phyloP scores from a whole-genome alignment of 2,329 filamentous ascomycete species.

The Tolypocladium guangdongense region DNA sequence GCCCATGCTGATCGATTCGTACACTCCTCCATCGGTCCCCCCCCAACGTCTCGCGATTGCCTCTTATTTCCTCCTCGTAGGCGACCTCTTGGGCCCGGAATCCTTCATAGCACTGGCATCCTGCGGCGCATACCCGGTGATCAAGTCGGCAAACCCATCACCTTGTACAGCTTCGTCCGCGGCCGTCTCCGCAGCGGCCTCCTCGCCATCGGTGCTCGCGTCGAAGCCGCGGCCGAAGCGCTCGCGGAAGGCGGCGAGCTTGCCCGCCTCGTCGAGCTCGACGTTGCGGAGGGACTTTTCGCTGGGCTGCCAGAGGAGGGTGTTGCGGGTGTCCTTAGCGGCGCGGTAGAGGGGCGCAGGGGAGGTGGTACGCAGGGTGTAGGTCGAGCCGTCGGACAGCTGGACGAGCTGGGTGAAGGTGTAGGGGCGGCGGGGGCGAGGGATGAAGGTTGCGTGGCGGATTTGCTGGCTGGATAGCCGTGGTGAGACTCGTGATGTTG shows the following conservation, averaged over 20 bases:
- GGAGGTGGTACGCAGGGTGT: conserved; percentile 66
- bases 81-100: conserved; percentile 28
- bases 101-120: conserved; percentile 23
- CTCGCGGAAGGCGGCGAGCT: conserved; percentile 73
- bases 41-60: not conserved
- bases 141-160: conserved; percentile 35
- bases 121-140: conserved; percentile 36
- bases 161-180: conserved; percentile 13
- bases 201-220: conserved; percentile 27
- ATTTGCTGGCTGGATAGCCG: conserved; percentile 20
- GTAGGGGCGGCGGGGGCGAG: conserved; percentile 84
- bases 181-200: conserved; percentile 15
- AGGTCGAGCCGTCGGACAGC: conserved; percentile 83
- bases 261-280: conserved; percentile 90
- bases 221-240: conserved; percentile 83
- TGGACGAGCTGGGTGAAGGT: conserved; percentile 95
- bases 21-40: not conserved
- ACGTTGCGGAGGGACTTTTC: conserved; percentile 73
- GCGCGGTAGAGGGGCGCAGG: conserved; percentile 49
- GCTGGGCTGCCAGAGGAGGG: conserved; percentile 80
- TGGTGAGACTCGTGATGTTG: conserved; percentile 1
- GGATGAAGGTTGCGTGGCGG: conserved; percentile 75
- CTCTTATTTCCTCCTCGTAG: conserved; percentile 35
- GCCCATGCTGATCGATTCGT: conserved; percentile 1
- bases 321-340: conserved; percentile 79